Base-by-base conservation (phyloP, 139 green algal genomes). In the Ettlia oleoabundans region DNA sequence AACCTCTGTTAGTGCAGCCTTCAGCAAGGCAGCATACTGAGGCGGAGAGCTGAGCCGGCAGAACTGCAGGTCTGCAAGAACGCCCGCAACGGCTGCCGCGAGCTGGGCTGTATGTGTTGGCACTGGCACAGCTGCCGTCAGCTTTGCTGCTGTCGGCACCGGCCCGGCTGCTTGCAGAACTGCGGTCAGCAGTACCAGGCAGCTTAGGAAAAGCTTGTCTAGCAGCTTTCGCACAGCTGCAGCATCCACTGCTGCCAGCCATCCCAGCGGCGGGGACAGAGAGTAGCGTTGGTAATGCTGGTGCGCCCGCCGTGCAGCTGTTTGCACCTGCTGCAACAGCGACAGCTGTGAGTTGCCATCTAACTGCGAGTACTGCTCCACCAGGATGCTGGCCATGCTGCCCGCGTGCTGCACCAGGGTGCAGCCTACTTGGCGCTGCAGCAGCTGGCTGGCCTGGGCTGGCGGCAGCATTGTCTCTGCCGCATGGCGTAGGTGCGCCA, bases 11-110 rank as follows among this genome's bases (percentile, higher is more conserved):
- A 90, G 66, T 26, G 58, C 73, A 0, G 35, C 65, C 22, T 82
- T 52, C 53, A 90, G 78, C 65, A 91, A 73, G 22, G 52, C 40
- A 33, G 73, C 62, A 35, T 85, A 84, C 41, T 79, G 70, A 7
- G 81, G 62, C 24, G 82, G 52, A 65, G 47, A 61, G 53, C 32
- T 33, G 8, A 83, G 63, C 35, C 81, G 72, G 61, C 84, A 88
- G 63, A 91, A 91, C 53, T 90, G 87, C 22, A 90, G 51, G 68
- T 84, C 62, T 8, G 81, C 82, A 24, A 85, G 62, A 18, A 62
- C 42, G 18, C 65, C 42, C 37, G 85, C 30, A 5, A 86, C 22
- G 7, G 42, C 13, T 0, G 71, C 85, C 37, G 84, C 82, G 52
- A 68, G 52, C 73, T 80, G 52, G 1, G 53, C 37, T 30, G 42